These are phyloP conservation scores for Aureoboletus auriporus DNA, from an alignment of 768 basidiomycete genomes.

Conservation along the genomic window DNA sequence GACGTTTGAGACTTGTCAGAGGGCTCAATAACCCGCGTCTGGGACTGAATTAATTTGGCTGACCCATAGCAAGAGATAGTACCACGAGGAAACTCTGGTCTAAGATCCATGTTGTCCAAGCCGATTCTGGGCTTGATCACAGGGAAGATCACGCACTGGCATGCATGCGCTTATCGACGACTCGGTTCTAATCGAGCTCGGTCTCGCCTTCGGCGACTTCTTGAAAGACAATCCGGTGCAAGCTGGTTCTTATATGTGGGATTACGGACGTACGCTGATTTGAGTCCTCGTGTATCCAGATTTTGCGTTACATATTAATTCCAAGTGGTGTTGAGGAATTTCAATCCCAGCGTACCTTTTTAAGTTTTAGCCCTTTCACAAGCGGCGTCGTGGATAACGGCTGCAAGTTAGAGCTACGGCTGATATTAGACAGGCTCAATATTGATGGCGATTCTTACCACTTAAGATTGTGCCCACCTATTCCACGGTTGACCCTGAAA, in stretches of 20 bases:
- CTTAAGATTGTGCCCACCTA: too few relatives aligned
- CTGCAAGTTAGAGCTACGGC: too few relatives aligned
- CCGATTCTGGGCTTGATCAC: slow-evolving; percentile 38
- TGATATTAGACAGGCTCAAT: too few relatives aligned
- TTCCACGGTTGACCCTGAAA: too few relatives aligned
- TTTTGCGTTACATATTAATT: too few relatives aligned
- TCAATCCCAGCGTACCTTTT: too few relatives aligned
- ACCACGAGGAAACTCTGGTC: slow-evolving; percentile 93
- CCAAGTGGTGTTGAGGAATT: too few relatives aligned
- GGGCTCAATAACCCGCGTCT: not conserved
- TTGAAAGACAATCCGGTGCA: slow-evolving; percentile 42
- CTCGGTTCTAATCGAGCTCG: slow-evolving; percentile 98
- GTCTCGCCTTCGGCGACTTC: slow-evolving; percentile 83
- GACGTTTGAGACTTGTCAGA: slow-evolving; percentile 81
- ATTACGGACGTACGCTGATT: slow-evolving; percentile 42
- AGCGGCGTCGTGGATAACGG: too few relatives aligned
- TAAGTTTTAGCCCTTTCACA: too few relatives aligned
- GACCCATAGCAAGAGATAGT: slow-evolving; percentile 92
- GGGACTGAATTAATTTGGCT: slow-evolving; percentile 21
- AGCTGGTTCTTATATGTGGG: too few relatives aligned
- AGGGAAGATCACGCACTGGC: not conserved
- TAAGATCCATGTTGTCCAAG: slow-evolving; percentile 98
- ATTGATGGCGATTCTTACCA: too few relatives aligned
- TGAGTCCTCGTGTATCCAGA: slow-evolving; percentile 26
- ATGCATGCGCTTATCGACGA: slow-evolving; percentile 84